Base-by-base conservation (phyloP, 345 rosid species). In the Camelina laxa region DNA sequence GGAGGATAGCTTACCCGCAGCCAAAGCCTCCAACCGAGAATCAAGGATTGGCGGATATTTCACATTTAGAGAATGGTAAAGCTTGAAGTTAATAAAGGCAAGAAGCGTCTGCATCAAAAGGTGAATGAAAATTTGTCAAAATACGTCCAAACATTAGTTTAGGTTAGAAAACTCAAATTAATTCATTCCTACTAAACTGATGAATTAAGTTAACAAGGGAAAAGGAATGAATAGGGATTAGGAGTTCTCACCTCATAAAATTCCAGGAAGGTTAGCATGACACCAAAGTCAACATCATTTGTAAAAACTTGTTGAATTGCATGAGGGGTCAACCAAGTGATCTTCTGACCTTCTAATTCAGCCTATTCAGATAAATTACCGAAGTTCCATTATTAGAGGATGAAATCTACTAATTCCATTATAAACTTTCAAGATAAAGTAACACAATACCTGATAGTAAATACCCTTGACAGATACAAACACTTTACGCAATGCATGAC, bases 271-370 rank as follows among this genome's bases (percentile, higher is more conserved):
- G 92, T 88, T 69, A 91, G 74, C 91, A 95, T 80, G 60, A 95
- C 94, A 67, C 82, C 72, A 68, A 82, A 95, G 79, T 90, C 95
- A 74, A 95, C 92, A 82, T 92, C 99, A 56, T 92, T 92, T 1
- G 98, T 85, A 80, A 90, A 80, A 77, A 91, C 96, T 95, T 92
- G 99, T 75, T 95, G 99, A 67, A 89, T 65, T 2, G 88, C 89
- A 67, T 92, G 98, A 51, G 99, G 98, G 4, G 96, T 88, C 78
- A 92, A 81, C 99, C 99, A 92, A 57, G 97, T 89, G 81, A 95
- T 86, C 76, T 86, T 92, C 82, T 96, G 99, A 77, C 96, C 97
- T 70, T 96, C 97, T 67, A 92, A 75, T 82, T 92, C 98, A 65
- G 97, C 99, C 99, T 95, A 73, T 64, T 61, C 13, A 76, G 56